A percentile compares a stretch with the other conserved stretches of the same genome.
Conservation (phyloP, 2,329 filamentous ascomycete genomes). For the Phoma herbarum region DNA sequence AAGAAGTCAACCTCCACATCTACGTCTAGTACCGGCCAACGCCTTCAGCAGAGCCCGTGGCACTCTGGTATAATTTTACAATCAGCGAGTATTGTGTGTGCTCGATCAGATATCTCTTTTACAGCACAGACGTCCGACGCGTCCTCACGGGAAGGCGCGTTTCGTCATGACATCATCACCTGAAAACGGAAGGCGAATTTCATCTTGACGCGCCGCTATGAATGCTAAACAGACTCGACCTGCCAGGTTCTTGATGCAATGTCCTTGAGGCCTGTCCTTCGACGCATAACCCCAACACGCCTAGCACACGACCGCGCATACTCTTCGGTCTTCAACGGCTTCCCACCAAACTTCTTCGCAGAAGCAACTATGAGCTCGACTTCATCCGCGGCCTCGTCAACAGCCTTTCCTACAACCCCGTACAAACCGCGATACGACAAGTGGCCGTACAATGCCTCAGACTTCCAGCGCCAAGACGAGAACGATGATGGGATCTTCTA, state of each 20-base stretch:
- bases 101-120: not conserved
- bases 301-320: not conserved
- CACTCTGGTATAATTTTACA: not conserved
- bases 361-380: conserved; percentile 12
- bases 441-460: conserved; percentile 35
- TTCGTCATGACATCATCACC: conserved; percentile 33
- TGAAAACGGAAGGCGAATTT: conserved; percentile 7
- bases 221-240: not conserved
- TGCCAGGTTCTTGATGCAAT: not conserved
- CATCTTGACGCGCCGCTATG: conserved; percentile 5
- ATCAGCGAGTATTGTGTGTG: not conserved
- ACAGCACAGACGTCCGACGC: not conserved
- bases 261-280: not conserved
- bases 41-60: not conserved
- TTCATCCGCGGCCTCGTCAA: not conserved
- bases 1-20: not conserved
- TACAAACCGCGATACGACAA: conserved; percentile 32
- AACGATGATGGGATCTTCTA: conserved; percentile 52
- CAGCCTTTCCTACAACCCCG: conserved; percentile 19
- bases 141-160: conserved; percentile 29
- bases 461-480: conserved; percentile 54
- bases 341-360: conserved; percentile 19
- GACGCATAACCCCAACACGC: not conserved
- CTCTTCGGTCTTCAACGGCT: conserved; percentile 13
- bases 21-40: no score